Evolutionary conservation across 345 rosid species (phyloP).

Genomic region (Dimocarpus longan): DNA sequence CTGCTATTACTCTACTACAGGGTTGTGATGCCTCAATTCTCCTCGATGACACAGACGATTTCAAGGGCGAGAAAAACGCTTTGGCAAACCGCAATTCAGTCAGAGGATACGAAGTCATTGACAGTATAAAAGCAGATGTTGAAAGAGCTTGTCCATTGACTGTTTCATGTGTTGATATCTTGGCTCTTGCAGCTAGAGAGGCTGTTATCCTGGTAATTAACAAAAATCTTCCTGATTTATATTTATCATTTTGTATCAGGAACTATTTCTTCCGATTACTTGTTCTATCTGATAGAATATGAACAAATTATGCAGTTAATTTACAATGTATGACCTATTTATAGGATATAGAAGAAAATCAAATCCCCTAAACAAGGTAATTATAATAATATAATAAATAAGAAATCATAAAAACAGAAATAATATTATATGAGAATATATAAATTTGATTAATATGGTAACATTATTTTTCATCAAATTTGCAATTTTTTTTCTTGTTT

Average conservation of each 20-base stretch:
- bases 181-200: slow-evolving; percentile 84
- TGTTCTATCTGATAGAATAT: background rate
- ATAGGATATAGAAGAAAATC: no score
- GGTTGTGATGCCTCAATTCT: slow-evolving; percentile 86
- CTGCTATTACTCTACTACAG: slow-evolving; percentile 33
- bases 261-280: background rate
- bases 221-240: background rate
- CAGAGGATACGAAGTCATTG: slow-evolving; percentile 79
- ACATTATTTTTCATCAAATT: background rate
- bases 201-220: slow-evolving; percentile 57
- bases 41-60: slow-evolving; percentile 60
- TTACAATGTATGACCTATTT: no score
- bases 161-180: slow-evolving; percentile 77
- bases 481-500: background rate
- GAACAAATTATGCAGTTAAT: no score
- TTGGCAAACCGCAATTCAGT: slow-evolving; percentile 64
- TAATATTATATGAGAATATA: no score
- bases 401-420: no score
- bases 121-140: slow-evolving; percentile 62
- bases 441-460: no score
- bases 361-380: no score
- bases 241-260: background rate
- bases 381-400: no score
- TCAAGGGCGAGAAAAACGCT: slow-evolving; percentile 76
- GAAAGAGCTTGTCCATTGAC: slow-evolving; percentile 68